Percentiles rank a stretch among this genome's conserved stretches.
Conservation (phyloP, 1,139 yeast species). For the Geotrichum carabidarum region DNA sequence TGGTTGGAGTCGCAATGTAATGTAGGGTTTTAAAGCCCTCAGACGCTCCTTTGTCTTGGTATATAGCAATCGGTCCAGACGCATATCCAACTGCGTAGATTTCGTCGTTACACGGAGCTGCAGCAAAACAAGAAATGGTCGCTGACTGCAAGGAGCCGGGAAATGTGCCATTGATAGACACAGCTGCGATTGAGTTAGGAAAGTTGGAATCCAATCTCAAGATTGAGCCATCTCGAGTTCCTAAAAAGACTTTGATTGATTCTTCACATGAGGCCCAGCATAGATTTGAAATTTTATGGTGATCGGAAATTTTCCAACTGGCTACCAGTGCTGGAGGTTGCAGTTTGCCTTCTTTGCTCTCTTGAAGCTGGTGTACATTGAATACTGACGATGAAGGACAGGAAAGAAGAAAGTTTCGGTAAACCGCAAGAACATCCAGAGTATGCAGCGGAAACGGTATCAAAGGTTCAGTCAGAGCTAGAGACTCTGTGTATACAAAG, state of each 20-base stretch:
- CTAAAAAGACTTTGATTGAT: constrained; percentile 13
- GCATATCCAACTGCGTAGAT: constrained; percentile 19
- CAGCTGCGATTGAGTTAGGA: neutral
- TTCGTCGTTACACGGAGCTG: constrained; percentile 20
- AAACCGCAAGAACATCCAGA: constrained; percentile 11
- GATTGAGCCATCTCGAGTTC: constrained; percentile 19
- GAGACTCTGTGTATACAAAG: constrained; percentile 8
- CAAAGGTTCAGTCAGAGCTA: neutral
- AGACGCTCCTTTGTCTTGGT: constrained; percentile 4
- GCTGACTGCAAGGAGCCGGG: constrained; percentile 7
- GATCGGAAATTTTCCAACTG: constrained; percentile 6
- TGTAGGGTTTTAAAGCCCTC: constrained; percentile 9
- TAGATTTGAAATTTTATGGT: constrained; percentile 15
- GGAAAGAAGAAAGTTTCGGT: constrained; percentile 13
- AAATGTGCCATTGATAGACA: neutral
- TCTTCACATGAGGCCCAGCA: constrained; percentile 16
- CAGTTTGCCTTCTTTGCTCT: neutral
- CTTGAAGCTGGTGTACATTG: constrained; percentile 12
- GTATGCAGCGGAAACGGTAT: constrained; percentile 14
- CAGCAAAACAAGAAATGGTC: constrained; percentile 17
- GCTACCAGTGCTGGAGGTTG: constrained; percentile 4
- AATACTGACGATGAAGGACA: constrained; percentile 10
- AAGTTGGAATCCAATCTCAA: constrained; percentile 10
- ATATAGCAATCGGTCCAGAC: constrained; percentile 17
- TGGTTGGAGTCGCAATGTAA: constrained; percentile 11